Percentiles rank a stretch among this genome's conserved stretches.
Conservation (phyloP, 768 basidiomycete genomes). For the Macrolepiota dolichaula region DNA sequence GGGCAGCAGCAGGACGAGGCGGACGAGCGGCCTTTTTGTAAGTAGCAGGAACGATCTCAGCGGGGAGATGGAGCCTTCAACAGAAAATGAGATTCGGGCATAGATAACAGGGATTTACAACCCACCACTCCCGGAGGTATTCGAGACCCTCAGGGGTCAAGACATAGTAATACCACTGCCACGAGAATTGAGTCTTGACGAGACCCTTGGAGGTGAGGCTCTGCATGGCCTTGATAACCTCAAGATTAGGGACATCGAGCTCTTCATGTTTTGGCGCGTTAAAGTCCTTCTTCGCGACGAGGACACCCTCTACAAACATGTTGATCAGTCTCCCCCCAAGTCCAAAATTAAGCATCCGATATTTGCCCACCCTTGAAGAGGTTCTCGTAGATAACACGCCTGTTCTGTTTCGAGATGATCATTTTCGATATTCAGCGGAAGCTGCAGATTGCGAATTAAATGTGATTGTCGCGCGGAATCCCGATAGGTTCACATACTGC, state of each 20-base stretch:
- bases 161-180: slow-evolving; percentile 99
- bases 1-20: slow-evolving; percentile 74
- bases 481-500: slow-evolving; percentile 29
- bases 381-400: slow-evolving; percentile 96
- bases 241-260: slow-evolving; percentile 64
- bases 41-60: slow-evolving; percentile 94
- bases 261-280: slow-evolving; percentile 98
- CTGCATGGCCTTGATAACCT: slow-evolving; percentile 71
- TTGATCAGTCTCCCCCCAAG: not conserved
- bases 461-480: not conserved
- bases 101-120: slow-evolving; percentile 1
- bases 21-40: slow-evolving; percentile 96
- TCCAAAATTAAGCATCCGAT: not conserved
- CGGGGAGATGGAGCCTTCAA: slow-evolving; percentile 84
- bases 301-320: slow-evolving; percentile 81
- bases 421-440: slow-evolving; percentile 53
- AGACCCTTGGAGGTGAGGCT: slow-evolving; percentile 72
- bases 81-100: not conserved
- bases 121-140: slow-evolving; percentile 87
- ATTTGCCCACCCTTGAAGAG: slow-evolving; percentile 96
- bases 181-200: slow-evolving; percentile 99
- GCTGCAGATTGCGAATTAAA: slow-evolving; percentile 17
- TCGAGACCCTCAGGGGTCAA: slow-evolving; percentile 97
- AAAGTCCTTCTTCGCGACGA: slow-evolving; percentile 99
- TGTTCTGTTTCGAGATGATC: slow-evolving; percentile 96